These are phyloP conservation scores for Myriosclerotinia duriaeana DNA, from an alignment of 2,329 filamentous ascomycete species.

Conservation along the genomic window DNA sequence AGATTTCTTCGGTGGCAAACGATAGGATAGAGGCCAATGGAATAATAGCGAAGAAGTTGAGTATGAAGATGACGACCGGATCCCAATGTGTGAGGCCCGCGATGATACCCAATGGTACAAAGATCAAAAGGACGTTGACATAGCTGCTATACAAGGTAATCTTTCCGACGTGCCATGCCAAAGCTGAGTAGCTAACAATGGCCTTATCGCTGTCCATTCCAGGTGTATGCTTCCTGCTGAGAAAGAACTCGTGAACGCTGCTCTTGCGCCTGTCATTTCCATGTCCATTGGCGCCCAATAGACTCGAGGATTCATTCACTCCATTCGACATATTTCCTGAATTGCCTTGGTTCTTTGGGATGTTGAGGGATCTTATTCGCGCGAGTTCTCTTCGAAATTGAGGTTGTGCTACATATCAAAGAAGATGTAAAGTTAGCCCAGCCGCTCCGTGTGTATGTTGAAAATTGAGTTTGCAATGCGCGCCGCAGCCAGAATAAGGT, in stretches of 20 bases:
- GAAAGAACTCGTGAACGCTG: conserved; percentile 34
- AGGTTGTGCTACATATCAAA: conserved; percentile 29
- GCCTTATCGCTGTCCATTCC: conserved; percentile 35
- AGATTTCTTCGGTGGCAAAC: conserved; percentile 41
- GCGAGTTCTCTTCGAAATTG: conserved; percentile 29
- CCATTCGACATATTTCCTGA: background rate
- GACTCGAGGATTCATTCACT: conserved; percentile 29
- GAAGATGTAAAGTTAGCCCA: conserved; percentile 27
- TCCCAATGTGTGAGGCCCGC: conserved; percentile 51
- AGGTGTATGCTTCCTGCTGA: conserved; percentile 34
- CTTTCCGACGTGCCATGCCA: conserved; percentile 35
- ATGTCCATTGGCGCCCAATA: conserved; percentile 29
- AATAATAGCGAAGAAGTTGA: conserved; percentile 61
- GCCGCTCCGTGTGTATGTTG: conserved; percentile 12
- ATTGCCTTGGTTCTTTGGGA: background rate
- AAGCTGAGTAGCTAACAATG: conserved; percentile 32
- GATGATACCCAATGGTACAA: conserved; percentile 76
- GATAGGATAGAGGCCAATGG: conserved; percentile 52
- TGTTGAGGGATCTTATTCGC: conserved; percentile 19
- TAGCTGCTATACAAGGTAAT: conserved; percentile 39
- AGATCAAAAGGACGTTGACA: conserved; percentile 77
- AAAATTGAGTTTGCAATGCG: conserved; percentile 19
- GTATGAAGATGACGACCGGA: conserved; percentile 54
- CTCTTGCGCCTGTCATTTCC: conserved; percentile 24
- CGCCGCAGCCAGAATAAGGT: conserved; percentile 9